phyloP scores from a whole-genome alignment of 768 basidiomycete species.

The Agaricus blazei region DNA sequence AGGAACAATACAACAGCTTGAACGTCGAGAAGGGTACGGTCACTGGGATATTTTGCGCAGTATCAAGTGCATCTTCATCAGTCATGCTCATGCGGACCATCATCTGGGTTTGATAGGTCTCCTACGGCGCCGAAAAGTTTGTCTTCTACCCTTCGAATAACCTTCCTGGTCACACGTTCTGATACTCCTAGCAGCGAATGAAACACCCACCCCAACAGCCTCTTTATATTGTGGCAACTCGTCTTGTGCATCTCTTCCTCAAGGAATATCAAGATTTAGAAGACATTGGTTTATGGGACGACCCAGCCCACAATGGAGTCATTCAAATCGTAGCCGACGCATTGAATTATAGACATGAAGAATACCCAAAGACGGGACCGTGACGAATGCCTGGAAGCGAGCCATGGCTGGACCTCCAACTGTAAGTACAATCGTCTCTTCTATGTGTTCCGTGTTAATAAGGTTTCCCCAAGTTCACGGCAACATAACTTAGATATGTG shows the following conservation, averaged over 20 bases:
- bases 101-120: constrained; percentile 79
- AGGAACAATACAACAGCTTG: constrained; percentile 87
- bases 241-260: constrained; percentile 60
- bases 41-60: constrained; percentile 59
- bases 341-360: constrained; percentile 39
- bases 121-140: constrained; percentile 63
- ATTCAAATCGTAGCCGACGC: constrained; percentile 49
- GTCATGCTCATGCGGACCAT: constrained; percentile 91
- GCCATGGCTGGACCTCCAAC: constrained; percentile 36
- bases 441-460: neutral
- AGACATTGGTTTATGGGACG: constrained; percentile 54
- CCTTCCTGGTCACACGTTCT: constrained; percentile 19
- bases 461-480: constrained; percentile 31
- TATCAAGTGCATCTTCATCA: constrained; percentile 76
- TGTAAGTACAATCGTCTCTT: constrained; percentile 19
- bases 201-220: constrained; percentile 47
- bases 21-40: constrained; percentile 63
- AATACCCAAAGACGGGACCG: constrained; percentile 31
- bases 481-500: constrained; percentile 40
- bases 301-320: constrained; percentile 33
- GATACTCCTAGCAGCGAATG: constrained; percentile 38
- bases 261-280: constrained; percentile 68
- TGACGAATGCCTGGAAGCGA: constrained; percentile 42
- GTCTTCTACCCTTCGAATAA: too few relatives aligned
- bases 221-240: constrained; percentile 66